Percentiles rank a stretch among this genome's conserved stretches.
Conservation (phyloP, 2,329 filamentous ascomycete species). For the Ophiocordyceps sinensis region DNA sequence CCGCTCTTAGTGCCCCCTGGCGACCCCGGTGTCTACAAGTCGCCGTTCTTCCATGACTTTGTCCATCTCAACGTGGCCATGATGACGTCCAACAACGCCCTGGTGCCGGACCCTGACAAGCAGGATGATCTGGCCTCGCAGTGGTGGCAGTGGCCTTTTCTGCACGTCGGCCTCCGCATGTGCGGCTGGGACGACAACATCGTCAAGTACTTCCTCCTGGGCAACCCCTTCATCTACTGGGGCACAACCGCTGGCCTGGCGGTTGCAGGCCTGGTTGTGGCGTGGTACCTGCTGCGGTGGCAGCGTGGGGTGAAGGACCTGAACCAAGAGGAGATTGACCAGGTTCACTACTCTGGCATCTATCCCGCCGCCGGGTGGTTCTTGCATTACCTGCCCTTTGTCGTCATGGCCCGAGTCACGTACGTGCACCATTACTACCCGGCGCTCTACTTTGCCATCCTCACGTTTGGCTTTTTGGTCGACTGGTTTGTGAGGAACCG, state of each 20-base stretch:
- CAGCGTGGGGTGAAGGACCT: constrained; percentile 87
- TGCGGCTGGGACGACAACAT: constrained; percentile 94
- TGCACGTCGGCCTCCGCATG: constrained; percentile 93
- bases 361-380: constrained; percentile 93
- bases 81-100: constrained; percentile 99
- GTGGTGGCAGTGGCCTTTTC: constrained; percentile 97
- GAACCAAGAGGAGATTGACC: constrained; percentile 66
- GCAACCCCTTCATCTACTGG: constrained; percentile 95
- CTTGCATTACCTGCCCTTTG: constrained; percentile 89
- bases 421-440: constrained; percentile 99
- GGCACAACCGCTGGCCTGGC: constrained; percentile 69
- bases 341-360: constrained; percentile 84
- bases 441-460: constrained; percentile 91
- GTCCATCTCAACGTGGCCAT: constrained; percentile 97
- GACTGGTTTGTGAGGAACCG: constrained; percentile 69
- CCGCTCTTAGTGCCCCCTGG: constrained; percentile 58
- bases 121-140: constrained; percentile 93
- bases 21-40: constrained; percentile 86
- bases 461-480: constrained; percentile 73
- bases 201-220: constrained; percentile 96
- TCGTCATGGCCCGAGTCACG: constrained; percentile 95
- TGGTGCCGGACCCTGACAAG: constrained; percentile 96
- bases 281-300: constrained; percentile 87
- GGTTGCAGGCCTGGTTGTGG: constrained; percentile 54
- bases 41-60: constrained; percentile 94